Conservation (phyloP, 257 asterid genomes). For the Primulina eburnea region DNA sequence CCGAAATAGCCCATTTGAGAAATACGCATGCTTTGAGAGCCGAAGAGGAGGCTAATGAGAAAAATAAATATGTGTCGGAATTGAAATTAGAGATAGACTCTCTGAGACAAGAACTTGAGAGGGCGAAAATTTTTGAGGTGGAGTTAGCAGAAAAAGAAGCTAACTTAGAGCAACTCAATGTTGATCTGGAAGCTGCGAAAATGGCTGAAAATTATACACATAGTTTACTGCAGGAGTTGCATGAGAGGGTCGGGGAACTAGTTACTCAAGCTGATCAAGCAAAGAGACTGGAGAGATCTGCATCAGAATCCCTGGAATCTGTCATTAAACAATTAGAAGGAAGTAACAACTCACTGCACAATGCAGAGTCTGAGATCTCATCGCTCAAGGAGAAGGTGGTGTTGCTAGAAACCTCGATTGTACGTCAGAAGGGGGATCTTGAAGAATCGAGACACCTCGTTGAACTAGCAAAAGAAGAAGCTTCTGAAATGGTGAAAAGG, state of each 20-base stretch:
- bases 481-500: slow-evolving; percentile 53
- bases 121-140: slow-evolving; percentile 50
- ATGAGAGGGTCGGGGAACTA: slow-evolving; percentile 56
- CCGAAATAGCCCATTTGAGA: slow-evolving; percentile 67
- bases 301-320: slow-evolving; percentile 77
- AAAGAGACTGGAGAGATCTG: slow-evolving; percentile 71
- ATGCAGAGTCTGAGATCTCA: slow-evolving; percentile 66
- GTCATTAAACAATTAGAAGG: slow-evolving; percentile 82
- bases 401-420: slow-evolving; percentile 61
- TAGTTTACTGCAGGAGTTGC: slow-evolving; percentile 70
- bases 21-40: slow-evolving; percentile 54
- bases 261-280: slow-evolving; percentile 66
- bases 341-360: slow-evolving; percentile 66
- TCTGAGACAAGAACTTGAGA: slow-evolving; percentile 58
- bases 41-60: slow-evolving; percentile 56
- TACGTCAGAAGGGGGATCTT: slow-evolving; percentile 60
- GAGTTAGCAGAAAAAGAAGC: slow-evolving; percentile 66
- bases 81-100: slow-evolving; percentile 59
- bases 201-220: slow-evolving; percentile 72
- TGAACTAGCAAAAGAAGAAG: slow-evolving; percentile 60
- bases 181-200: slow-evolving; percentile 82
- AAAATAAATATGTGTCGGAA: slow-evolving; percentile 48
- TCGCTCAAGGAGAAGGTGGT: slow-evolving; percentile 76
- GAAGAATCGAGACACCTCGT: slow-evolving; percentile 61
- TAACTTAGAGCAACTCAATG: slow-evolving; percentile 69